phyloP scores from a whole-genome alignment of 176 grass and related monocot genomes.

The Puya raimondii region DNA sequence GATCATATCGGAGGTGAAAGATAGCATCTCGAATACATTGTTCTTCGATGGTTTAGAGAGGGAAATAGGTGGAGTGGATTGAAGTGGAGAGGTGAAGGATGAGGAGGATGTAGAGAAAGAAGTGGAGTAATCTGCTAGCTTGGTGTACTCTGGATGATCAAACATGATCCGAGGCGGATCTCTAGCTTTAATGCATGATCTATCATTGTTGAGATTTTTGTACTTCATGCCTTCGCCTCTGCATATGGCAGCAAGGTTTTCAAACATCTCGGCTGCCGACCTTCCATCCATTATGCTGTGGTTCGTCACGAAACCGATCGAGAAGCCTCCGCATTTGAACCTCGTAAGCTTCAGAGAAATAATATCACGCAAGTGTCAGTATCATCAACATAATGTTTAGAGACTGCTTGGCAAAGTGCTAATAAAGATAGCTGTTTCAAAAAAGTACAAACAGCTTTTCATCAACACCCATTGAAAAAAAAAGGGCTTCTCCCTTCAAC shows the following conservation, averaged over 20 bases:
- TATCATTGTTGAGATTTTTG: constrained; percentile 25
- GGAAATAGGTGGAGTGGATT: neutral
- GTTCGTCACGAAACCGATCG: constrained; percentile 33
- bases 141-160: constrained; percentile 35
- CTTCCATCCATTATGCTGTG: constrained; percentile 38
- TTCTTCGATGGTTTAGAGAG: constrained; percentile 6
- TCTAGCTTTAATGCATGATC: constrained; percentile 39
- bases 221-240: constrained; percentile 16
- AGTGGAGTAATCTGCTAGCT: constrained; percentile 14
- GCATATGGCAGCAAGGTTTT: constrained; percentile 31
- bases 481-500: no score
- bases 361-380: no score
- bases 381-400: neutral
- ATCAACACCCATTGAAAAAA: no score
- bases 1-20: constrained; percentile 25
- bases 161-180: constrained; percentile 30
- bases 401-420: neutral
- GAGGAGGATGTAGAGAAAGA: constrained; percentile 17
- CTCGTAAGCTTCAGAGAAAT: constrained; percentile 39
- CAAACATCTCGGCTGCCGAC: constrained; percentile 36
- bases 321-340: constrained; percentile 42
- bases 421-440: no score
- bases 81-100: constrained; percentile 17
- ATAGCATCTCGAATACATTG: constrained; percentile 15
- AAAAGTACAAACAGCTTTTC: no score